These are phyloP conservation scores for Ophiostoma ulmi DNA, from an alignment of 2,329 filamentous ascomycete genomes.

Conservation along the genomic window DNA sequence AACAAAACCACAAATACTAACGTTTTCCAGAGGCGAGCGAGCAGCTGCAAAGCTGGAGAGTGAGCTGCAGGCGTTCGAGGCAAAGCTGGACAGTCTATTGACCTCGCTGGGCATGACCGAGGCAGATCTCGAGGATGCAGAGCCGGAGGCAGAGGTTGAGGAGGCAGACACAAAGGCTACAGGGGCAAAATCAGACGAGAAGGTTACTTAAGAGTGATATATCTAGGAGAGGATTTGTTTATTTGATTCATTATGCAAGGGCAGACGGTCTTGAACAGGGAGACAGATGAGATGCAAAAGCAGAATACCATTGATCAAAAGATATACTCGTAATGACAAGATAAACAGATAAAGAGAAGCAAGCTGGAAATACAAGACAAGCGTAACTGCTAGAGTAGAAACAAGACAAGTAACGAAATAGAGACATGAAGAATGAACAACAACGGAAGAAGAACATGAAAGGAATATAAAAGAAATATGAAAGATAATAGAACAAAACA, in stretches of 20 bases:
- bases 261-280: too few relatives aligned
- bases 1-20: background rate
- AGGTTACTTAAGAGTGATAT: background rate
- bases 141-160: background rate
- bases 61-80: slow-evolving; percentile 49
- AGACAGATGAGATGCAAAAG: background rate
- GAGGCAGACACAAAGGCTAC: slow-evolving; percentile 3
- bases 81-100: slow-evolving; percentile 51
- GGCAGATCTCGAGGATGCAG: slow-evolving; percentile 17
- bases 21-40: slow-evolving; percentile 46
- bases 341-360: background rate
- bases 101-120: slow-evolving; percentile 41
- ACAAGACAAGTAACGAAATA: background rate
- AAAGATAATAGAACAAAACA: slow-evolving; percentile 3
- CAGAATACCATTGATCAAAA: background rate
- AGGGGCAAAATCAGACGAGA: background rate
- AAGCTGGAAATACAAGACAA: background rate
- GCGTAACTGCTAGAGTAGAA: background rate
- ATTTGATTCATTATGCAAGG: too few relatives aligned
- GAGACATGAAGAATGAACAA: background rate
- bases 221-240: background rate
- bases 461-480: background rate
- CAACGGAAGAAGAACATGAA: background rate
- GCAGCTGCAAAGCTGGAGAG: slow-evolving; percentile 50
- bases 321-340: background rate